Conservation (phyloP, 202 grass and related monocot genomes). For the Eragrostis tef region DNA sequence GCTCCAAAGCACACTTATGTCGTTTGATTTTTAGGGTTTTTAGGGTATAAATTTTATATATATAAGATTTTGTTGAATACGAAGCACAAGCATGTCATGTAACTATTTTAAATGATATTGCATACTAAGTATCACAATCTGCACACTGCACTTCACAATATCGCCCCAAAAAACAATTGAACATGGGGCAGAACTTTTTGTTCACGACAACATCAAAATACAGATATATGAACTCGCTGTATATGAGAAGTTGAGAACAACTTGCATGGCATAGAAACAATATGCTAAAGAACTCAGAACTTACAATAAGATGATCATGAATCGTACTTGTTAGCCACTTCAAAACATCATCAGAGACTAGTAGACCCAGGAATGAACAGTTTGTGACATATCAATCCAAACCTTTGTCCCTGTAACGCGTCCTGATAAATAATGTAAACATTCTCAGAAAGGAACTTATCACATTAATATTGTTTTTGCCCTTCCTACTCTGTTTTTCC, state of each 20-base stretch:
- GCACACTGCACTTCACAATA: too few species aligned
- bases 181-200: neutral
- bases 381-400: constrained; percentile 18
- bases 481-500: neutral
- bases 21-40: neutral
- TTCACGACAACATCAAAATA: constrained; percentile 10
- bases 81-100: neutral
- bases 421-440: neutral
- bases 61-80: neutral
- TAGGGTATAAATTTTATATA: too few species aligned
- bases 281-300: neutral
- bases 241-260: neutral
- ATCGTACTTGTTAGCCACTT: constrained; percentile 23
- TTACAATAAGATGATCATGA: constrained; percentile 5
- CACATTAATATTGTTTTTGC: constrained; percentile 22
- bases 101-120: neutral
- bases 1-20: neutral
- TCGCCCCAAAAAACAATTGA: neutral
- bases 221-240: too few species aligned
- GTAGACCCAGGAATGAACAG: constrained; percentile 10
- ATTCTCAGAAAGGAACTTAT: constrained; percentile 31
- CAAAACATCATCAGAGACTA: constrained; percentile 22
- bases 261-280: neutral
- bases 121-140: neutral
- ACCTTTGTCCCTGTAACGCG: constrained; percentile 17